Base-by-base conservation (phyloP, 768 basidiomycete genomes). In the Tephrocybe rancida region DNA sequence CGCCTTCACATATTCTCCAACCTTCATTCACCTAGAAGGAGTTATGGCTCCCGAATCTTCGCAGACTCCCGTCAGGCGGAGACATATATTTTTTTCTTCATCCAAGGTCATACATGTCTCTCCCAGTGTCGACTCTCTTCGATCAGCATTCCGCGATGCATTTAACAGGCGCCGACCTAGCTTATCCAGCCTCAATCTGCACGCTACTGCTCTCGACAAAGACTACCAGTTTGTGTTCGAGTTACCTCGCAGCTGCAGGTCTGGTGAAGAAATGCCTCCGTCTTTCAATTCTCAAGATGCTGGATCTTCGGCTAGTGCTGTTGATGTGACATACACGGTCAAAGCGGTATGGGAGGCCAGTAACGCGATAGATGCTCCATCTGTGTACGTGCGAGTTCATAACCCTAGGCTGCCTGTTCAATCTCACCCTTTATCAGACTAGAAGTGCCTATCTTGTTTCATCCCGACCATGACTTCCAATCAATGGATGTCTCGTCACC, bases 391-490 rank as follows among this genome's bases (percentile, higher is more conserved):
- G 14, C 48, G 7, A 3, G 9, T 19, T 41, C 18, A 21, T 5
- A 5, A 3, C 3, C n/a, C n/a, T n/a, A n/a, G n/a, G n/a, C 21
- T 41, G 3, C 19, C 6, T 9, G 21, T 21, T 37, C 39, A 21
- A 3, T 8, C 13, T 41, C 18, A 41, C 7, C 3, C 29, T 53
- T 26, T 59, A 5, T 16, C 60, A 89, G 88, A 47, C 62, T 90
- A 25, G 85, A 88, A 56, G 79, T 83, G 3, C 88, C 88, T 5
- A 74, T 90, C 39, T 61, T 87, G 19, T 72, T 85, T 25, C 80
- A 85, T 43, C 82, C 83, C 3, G 85, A 86, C 47, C 59, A 68
- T 1, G 85, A 84, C 57, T 84, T 84, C 56, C 80, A 82, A 48
- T 85, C 83, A 2, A 59, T 76, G 19, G 85, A 86, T 60, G 80